Base-by-base conservation (phyloP, 2,329 filamentous ascomycete species). In the Myrmaecium sp. region DNA sequence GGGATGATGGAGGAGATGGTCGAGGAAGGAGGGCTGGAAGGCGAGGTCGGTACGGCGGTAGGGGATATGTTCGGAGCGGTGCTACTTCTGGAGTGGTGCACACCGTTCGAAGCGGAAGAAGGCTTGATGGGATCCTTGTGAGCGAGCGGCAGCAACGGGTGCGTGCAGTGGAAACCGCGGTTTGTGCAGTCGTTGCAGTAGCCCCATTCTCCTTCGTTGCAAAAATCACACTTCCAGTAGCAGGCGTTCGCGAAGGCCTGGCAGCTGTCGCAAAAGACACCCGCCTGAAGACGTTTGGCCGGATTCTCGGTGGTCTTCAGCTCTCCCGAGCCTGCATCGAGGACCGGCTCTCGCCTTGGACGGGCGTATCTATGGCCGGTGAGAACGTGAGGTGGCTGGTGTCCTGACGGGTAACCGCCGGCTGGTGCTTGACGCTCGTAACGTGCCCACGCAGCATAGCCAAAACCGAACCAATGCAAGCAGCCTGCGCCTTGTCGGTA, bases 171-270 rank as follows among this genome's bases (percentile, higher is more conserved):
- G 32, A 65, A 64, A 10, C 81, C 83, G 47, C 75, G 72, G 32
- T 86, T 84, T 16, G 93, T 81, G 37, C 86, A 95, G 33, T 64
- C 57, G 40, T 84, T 82, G 53, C 86, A 95, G 46, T 81, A 94
- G 0, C 86, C 86, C 84, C 84, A 95, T 43, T 91, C 84, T 4
- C 82, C 86, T 34, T 89, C 73, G 40, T 93, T 93, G 54, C 86
- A 95, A 14, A 64, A 49, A 32, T 77, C 70, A 48, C 86, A 95
- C 34, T 79, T 74, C 86, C 84, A 95, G 51, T 80, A 92, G 51
- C 81, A 89, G 27, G 75, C 67, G 40, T 91, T 84, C 0, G 81
- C 66, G 58, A 71, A 78, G 1, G 66, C 59, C 11, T 65, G 58
- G 46, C 86, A 94, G 25, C 66, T 65, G 19, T 76, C 70, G 46